A percentile compares a stretch with the other conserved stretches of the same genome.
Conservation (phyloP, 208 protist genomes). For the Blechomonas ayalai region DNA sequence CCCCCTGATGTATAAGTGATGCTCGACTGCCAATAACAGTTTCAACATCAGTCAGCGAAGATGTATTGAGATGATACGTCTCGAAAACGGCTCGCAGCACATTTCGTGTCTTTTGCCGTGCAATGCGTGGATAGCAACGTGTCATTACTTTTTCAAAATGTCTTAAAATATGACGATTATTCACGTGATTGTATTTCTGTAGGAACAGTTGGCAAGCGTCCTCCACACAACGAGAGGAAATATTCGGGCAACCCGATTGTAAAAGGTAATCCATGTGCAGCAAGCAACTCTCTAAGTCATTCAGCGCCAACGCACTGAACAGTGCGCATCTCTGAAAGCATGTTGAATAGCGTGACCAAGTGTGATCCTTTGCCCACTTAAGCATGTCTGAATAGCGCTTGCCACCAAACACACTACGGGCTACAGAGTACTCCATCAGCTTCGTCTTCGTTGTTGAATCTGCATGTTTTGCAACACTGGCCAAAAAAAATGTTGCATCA, state of each 20-base stretch:
- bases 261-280: conserved; percentile 4
- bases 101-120: conserved; percentile 4
- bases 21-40: conserved; percentile 1
- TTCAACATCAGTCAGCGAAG: conserved; percentile 5
- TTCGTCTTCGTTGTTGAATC: conserved; percentile 7
- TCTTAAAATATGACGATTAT: conserved; percentile 8
- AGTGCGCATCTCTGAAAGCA: conserved; percentile 20
- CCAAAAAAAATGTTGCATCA: conserved; percentile 13
- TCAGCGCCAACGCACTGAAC: conserved; percentile 8
- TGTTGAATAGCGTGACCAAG: conserved; percentile 3
- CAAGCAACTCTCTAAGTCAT: conserved; percentile 11
- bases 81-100: conserved; percentile 8
- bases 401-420: conserved; percentile 16
- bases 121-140: conserved; percentile 8
- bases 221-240: conserved; percentile 6
- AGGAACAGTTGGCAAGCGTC: conserved; percentile 15
- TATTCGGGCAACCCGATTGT: background rate
- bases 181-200: conserved; percentile 6
- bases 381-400: conserved; percentile 7
- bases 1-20: conserved; percentile 1
- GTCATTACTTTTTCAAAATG: conserved; percentile 9
- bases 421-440: conserved; percentile 16
- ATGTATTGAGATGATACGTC: conserved; percentile 7
- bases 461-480: conserved; percentile 5
- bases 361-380: conserved; percentile 10